These are phyloP conservation scores for Geranium incanum DNA, from an alignment of 441 rosid genomes.

Conservation along the genomic window DNA sequence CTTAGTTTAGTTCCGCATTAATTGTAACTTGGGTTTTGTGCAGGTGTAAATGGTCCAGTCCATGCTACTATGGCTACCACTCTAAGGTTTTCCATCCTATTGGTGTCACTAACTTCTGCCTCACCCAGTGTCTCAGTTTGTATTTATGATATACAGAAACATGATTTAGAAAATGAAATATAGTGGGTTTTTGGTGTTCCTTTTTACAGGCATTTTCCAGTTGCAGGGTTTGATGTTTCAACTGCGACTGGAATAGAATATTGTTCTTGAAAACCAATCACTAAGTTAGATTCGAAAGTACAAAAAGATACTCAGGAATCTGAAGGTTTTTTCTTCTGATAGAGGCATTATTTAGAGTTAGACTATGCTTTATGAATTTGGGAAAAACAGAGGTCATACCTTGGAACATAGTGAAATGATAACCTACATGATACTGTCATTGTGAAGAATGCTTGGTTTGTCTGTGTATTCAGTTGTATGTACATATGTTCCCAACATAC, in stretches of 20 bases:
- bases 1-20: not conserved
- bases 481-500: not conserved
- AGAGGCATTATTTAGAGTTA: not conserved
- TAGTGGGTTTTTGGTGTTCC: too few relatives aligned
- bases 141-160: not conserved
- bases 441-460: not conserved
- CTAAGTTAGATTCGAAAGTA: slow-evolving; percentile 3
- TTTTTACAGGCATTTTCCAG: too few relatives aligned
- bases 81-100: not conserved
- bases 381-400: not conserved
- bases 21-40: not conserved
- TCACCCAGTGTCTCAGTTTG: not conserved
- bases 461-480: not conserved
- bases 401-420: not conserved
- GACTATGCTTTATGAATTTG: not conserved
- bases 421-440: not conserved
- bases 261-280: not conserved
- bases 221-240: not conserved
- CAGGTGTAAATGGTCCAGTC: slow-evolving; percentile 8
- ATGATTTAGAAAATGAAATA: not conserved
- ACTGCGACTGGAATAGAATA: not conserved
- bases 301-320: not conserved
- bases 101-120: not conserved
- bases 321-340: not conserved
- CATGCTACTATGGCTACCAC: slow-evolving; percentile 9